Evolutionary conservation across 257 asterid species (phyloP).

Genomic region (Lycium ferocissimum): DNA sequence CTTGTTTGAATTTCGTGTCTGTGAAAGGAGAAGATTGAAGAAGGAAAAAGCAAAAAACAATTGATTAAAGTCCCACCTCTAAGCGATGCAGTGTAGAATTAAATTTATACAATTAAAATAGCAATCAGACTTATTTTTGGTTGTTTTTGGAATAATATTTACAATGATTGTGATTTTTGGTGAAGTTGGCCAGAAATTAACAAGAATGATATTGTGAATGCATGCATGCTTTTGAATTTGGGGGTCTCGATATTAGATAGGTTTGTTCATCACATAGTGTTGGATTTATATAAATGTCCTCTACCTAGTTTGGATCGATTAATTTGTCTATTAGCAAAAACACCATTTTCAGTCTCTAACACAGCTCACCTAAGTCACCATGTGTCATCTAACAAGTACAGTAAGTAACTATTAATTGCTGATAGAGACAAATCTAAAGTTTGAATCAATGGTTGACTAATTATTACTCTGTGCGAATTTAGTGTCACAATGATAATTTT

Average conservation of each 20-base stretch:
- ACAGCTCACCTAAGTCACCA: conserved; percentile 22
- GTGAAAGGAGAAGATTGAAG: neutral
- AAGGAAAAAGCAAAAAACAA: no score
- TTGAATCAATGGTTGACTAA: neutral
- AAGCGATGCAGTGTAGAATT: no score
- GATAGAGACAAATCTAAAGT: neutral
- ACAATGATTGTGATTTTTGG: no score
- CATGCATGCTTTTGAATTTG: neutral
- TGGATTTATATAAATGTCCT: conserved; percentile 17
- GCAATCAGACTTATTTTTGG: no score
- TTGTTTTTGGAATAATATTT: no score
- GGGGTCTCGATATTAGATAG: neutral
- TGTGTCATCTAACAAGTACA: neutral
- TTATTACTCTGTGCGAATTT: neutral
- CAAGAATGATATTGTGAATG: no score
- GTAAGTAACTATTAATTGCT: neutral
- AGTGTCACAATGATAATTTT: neutral
- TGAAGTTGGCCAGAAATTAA: no score
- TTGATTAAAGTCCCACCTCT: no score
- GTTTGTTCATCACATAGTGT: neutral
- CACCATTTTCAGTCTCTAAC: neutral
- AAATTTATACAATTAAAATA: no score
- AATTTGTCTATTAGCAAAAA: neutral
- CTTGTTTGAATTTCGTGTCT: neutral
- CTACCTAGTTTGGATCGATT: neutral